Evolutionary conservation across 495 filamentous ascomycete genomes (phyloP).

Genomic region (Trichoderma reesei): DNA sequence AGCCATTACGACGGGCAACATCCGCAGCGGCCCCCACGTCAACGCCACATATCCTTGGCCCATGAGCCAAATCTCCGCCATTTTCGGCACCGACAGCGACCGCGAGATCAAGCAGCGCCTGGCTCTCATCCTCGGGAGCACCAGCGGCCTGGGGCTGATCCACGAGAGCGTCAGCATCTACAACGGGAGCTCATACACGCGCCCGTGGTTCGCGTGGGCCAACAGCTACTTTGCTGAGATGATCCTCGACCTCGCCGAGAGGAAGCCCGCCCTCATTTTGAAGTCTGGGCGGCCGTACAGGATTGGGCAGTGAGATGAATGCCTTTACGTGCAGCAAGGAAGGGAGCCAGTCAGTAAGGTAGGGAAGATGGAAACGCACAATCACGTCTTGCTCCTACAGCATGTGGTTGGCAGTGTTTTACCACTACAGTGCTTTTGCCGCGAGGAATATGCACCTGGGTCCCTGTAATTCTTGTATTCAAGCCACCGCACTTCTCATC

Average conservation of each 20-base stretch:
- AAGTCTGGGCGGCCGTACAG: constrained; percentile 10
- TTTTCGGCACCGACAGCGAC: constrained; percentile 45
- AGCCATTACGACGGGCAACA: background rate
- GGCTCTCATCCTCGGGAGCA: constrained; percentile 41
- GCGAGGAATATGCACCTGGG: too few species aligned
- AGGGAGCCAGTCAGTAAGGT: too few species aligned
- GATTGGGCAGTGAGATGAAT: background rate
- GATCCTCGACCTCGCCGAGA: constrained; percentile 40
- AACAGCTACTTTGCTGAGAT: constrained; percentile 51
- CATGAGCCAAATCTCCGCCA: constrained; percentile 41
- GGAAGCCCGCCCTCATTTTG: constrained; percentile 36
- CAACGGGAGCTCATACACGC: constrained; percentile 31
- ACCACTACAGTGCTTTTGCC: too few species aligned
- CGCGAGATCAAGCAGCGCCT: constrained; percentile 42
- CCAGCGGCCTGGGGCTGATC: constrained; percentile 38
- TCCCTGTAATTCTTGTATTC: too few species aligned
- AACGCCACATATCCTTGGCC: constrained; percentile 54
- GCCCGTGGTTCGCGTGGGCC: constrained; percentile 52
- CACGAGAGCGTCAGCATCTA: constrained; percentile 29
- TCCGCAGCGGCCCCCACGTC: constrained; percentile 41
- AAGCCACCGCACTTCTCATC: too few species aligned
- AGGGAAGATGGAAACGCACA: too few species aligned
- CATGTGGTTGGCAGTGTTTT: too few species aligned
- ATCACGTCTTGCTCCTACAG: too few species aligned
- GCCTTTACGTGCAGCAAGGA: too few species aligned